These are phyloP conservation scores for Tuber microsphaerosporum DNA, from an alignment of 495 filamentous ascomycete genomes.

Conservation along the genomic window DNA sequence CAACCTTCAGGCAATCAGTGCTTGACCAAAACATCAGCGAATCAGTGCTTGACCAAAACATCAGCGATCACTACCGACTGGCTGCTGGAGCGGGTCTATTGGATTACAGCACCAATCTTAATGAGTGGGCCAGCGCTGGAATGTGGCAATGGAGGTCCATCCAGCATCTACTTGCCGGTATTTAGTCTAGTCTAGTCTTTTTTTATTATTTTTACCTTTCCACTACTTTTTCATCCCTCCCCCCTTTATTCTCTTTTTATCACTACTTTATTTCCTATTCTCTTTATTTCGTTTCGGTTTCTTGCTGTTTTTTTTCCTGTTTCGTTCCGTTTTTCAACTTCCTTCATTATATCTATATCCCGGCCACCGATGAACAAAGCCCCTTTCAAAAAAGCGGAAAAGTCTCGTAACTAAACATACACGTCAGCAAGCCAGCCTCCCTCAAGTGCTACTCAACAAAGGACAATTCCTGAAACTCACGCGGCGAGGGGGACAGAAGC, in stretches of 20 bases:
- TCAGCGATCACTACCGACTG: conserved; percentile 22
- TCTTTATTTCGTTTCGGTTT: conserved; percentile 8
- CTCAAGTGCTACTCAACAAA: conserved; percentile 14
- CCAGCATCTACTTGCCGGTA: conserved; percentile 30
- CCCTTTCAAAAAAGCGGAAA: neutral
- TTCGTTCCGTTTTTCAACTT: neutral
- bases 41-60: conserved; percentile 12
- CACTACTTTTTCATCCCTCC: conserved; percentile 6
- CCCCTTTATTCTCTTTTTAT: conserved; percentile 1
- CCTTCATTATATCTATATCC: neutral
- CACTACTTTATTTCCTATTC: conserved; percentile 3
- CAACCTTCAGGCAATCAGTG: conserved; percentile 19
- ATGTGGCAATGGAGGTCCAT: conserved; percentile 31
- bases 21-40: conserved; percentile 5
- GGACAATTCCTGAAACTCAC: conserved; percentile 12
- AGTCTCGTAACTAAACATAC: conserved; percentile 26
- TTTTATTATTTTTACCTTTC: conserved; percentile 10
- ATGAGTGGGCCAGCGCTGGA: conserved; percentile 22
- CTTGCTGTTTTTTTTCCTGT: conserved; percentile 1
- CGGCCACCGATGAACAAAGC: neutral
- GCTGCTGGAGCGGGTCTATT: conserved; percentile 33
- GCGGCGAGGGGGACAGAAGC: conserved; percentile 1
- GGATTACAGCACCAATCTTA: conserved; percentile 26
- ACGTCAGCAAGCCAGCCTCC: conserved; percentile 19
- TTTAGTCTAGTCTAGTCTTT: conserved; percentile 28